These are phyloP conservation scores for Zoysia matrella DNA, from an alignment of 202 grass and related monocot species.

Conservation along the genomic window DNA sequence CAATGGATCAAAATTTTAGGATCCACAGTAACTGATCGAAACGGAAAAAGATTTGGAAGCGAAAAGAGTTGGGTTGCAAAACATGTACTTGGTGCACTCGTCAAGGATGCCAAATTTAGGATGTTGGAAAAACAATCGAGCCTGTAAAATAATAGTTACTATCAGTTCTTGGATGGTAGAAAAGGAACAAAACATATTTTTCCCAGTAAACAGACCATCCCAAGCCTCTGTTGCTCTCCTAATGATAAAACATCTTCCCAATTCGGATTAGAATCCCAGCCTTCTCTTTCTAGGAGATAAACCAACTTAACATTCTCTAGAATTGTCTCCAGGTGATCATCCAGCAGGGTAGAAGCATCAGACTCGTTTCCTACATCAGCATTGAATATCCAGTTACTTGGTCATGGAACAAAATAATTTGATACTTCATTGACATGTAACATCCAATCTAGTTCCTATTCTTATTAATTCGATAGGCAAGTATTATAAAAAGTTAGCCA, in stretches of 20 bases:
- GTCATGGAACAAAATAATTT: conserved; percentile 25
- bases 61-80: conserved; percentile 1
- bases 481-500: conserved; percentile 26
- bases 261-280: conserved; percentile 91
- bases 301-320: conserved; percentile 80
- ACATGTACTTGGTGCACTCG: conserved; percentile 86
- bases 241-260: conserved; percentile 95
- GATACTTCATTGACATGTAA: background rate
- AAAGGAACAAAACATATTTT: background rate
- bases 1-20: conserved; percentile 42
- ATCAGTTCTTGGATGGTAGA: conserved; percentile 19
- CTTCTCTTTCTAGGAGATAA: conserved; percentile 97
- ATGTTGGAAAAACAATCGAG: conserved; percentile 92
- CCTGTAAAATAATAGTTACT: conserved; percentile 54
- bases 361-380: conserved; percentile 49
- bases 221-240: conserved; percentile 95
- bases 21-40: conserved; percentile 24
- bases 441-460: background rate
- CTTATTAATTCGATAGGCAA: background rate
- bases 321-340: conserved; percentile 87
- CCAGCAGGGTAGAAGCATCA: conserved; percentile 58
- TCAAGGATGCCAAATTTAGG: conserved; percentile 94
- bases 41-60: background rate
- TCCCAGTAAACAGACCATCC: conserved; percentile 68
- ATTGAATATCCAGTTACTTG: conserved; percentile 13